A percentile compares a stretch with the other conserved stretches of the same genome.
phyloP scores from a whole-genome alignment of 345 rosid species.

The Gossypium stocksii region DNA sequence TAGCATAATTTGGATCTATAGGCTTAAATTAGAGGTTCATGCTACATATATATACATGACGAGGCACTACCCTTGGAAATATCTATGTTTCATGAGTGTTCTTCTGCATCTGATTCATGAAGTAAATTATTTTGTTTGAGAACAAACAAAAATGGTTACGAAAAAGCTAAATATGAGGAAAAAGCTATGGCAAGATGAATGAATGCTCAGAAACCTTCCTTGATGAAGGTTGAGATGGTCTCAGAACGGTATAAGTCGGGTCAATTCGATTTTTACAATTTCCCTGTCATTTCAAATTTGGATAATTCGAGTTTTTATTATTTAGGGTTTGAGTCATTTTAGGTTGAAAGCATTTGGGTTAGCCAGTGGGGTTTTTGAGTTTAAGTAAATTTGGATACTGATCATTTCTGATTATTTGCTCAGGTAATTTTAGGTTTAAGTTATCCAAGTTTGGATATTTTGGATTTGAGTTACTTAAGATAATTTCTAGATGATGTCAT shows the following conservation, averaged over 20 bases:
- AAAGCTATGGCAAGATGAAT: not conserved
- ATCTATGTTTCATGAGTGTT: not conserved
- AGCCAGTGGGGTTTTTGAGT: too few relatives aligned
- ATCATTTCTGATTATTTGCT: too few relatives aligned
- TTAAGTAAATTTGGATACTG: too few relatives aligned
- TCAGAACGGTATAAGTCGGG: too few relatives aligned
- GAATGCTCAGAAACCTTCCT: too few relatives aligned
- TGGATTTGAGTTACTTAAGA: not conserved
- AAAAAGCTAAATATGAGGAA: not conserved
- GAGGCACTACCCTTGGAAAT: conserved; percentile 6
- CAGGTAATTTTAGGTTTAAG: too few relatives aligned
- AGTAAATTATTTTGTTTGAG: too few relatives aligned
- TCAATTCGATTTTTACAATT: too few relatives aligned
- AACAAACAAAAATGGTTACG: too few relatives aligned
- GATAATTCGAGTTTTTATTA: not conserved
- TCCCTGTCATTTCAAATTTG: not conserved
- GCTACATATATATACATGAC: conserved; percentile 6
- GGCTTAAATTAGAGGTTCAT: not conserved
- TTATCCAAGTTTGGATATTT: not conserved
- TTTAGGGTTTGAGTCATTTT: not conserved
- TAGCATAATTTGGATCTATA: not conserved
- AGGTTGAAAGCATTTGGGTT: too few relatives aligned
- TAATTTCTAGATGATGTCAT: not conserved
- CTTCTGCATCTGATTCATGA: not conserved
- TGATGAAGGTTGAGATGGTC: too few relatives aligned